A percentile compares a stretch with the other conserved stretches of the same genome.
phyloP scores from a whole-genome alignment of 345 rosid genomes.

The Corymbia maculata region DNA sequence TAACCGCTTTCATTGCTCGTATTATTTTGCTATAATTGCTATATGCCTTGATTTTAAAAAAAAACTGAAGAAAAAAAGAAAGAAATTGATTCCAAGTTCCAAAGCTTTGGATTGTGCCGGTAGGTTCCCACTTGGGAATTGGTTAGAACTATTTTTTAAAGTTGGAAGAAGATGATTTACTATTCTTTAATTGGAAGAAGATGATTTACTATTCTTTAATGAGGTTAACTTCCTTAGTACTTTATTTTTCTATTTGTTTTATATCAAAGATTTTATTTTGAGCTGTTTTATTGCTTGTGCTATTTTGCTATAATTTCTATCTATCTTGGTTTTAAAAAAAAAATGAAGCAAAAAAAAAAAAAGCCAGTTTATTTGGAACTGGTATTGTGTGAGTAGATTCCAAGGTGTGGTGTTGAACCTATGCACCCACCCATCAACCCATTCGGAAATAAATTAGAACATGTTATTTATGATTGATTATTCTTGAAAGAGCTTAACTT shows the following conservation, averaged over 20 bases:
- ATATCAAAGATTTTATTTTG: background rate
- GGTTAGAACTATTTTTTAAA: background rate
- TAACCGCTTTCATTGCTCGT: background rate
- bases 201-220: background rate
- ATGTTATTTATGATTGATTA: background rate
- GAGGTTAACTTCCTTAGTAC: background rate
- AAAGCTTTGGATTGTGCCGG: background rate
- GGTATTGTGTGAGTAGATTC: too few species aligned
- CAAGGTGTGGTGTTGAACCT: too few species aligned
- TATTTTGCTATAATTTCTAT: background rate
- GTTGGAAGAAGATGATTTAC: background rate
- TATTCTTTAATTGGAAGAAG: background rate
- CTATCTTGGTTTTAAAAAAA: too few species aligned
- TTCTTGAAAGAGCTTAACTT: background rate
- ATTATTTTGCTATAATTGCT: background rate
- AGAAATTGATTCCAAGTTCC: background rate
- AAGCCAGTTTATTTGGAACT: too few species aligned
- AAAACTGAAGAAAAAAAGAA: too few species aligned
- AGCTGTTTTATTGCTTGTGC: background rate
- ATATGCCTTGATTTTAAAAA: background rate
- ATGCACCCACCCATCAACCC: too few species aligned
- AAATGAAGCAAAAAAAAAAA: background rate
- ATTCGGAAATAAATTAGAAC: too few species aligned
- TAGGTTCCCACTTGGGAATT: background rate
- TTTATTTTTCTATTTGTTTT: too few species aligned